These are phyloP conservation scores for Kwoniella newhampshirensis DNA, from an alignment of 768 basidiomycete genomes.

Conservation along the genomic window DNA sequence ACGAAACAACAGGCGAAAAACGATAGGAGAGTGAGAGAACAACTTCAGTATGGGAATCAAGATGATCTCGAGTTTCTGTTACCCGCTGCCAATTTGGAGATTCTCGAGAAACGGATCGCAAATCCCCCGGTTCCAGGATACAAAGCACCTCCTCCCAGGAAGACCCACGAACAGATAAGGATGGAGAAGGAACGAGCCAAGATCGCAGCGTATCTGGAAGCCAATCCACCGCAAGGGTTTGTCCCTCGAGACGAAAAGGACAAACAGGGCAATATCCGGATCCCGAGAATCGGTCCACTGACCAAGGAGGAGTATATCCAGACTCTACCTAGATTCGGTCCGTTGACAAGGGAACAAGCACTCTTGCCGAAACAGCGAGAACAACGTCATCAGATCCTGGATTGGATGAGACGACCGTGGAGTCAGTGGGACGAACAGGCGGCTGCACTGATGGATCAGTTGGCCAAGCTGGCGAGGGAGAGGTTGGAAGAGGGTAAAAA, in stretches of 20 bases:
- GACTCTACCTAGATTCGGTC: slow-evolving; percentile 31
- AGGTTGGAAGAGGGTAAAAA: slow-evolving; percentile 28
- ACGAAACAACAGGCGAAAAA: slow-evolving; percentile 40
- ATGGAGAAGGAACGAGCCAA: slow-evolving; percentile 39
- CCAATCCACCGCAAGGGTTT: not conserved
- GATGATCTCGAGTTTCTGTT: slow-evolving; percentile 34
- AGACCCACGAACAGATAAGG: slow-evolving; percentile 29
- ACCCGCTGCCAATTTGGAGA: slow-evolving; percentile 29
- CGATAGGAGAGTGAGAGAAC: slow-evolving; percentile 28
- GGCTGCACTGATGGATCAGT: slow-evolving; percentile 30
- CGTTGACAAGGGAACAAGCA: slow-evolving; percentile 28
- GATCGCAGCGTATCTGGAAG: slow-evolving; percentile 18
- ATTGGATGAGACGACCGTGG: slow-evolving; percentile 42
- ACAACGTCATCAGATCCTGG: slow-evolving; percentile 37
- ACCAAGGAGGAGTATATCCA: slow-evolving; percentile 36
- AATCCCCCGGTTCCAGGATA: no score
- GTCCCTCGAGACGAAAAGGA: slow-evolving; percentile 3
- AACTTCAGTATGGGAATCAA: slow-evolving; percentile 30
- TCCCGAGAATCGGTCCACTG: slow-evolving; percentile 25
- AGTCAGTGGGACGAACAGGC: slow-evolving; percentile 36
- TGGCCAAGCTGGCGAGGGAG: slow-evolving; percentile 30
- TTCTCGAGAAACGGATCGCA: slow-evolving; percentile 11
- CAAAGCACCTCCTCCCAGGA: slow-evolving; percentile 5
- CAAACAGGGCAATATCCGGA: not conserved
- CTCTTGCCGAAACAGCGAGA: slow-evolving; percentile 34